Base-by-base conservation (phyloP, 1,139 yeast species). In the Hyphopichia buzzinii region DNA sequence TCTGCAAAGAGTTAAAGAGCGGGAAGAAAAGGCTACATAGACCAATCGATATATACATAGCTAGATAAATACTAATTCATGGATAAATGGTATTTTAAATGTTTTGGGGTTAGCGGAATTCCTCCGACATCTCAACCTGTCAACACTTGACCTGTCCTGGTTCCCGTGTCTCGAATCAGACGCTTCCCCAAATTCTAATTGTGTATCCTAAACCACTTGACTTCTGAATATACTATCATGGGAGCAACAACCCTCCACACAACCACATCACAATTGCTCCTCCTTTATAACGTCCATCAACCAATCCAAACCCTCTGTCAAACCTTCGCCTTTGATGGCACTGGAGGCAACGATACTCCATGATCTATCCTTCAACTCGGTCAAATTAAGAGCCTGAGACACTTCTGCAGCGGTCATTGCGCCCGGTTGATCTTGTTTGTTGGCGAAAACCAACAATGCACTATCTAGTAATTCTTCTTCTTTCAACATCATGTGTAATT, bases 291-390 rank as follows among this genome's bases (percentile, higher is more conserved):
- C 97, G 55, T 92, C 97, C 63, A 89, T 94, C 53, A 92, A 58
- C 98, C 98, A 92, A 61, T 92, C 97, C 54, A 92, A 74, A 35
- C 98, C 98, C 61, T 92, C 97, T 14, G 88, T 83, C 52, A 92
- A 76, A 28, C 97, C 98, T 57, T 92, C 97, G 32, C 98, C 98
- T 47, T 88, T 84, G 42, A 90, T 79, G 17, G 98, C 98, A 66
- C 96, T 85, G 48, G 96, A 85, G 4, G 97, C 97, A 44, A 90
- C 96, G 46, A 92, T 92, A 52, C 96, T 87, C 98, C 98, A 92
- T 57, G 95, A 86, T 59, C 98, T 77, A 61, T 92, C 98, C 62
- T 90, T 90, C 57, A 92, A 73, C 40, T 87, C 95, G 4, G 90
- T 89, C 48, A 92, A 67, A 44, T 84, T 83, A 47, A 92, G 72